A percentile compares a stretch with the other conserved stretches of the same genome.
These are phyloP conservation scores for Mrakia gelida DNA, from an alignment of 768 basidiomycete genomes.

Conservation along the genomic window DNA sequence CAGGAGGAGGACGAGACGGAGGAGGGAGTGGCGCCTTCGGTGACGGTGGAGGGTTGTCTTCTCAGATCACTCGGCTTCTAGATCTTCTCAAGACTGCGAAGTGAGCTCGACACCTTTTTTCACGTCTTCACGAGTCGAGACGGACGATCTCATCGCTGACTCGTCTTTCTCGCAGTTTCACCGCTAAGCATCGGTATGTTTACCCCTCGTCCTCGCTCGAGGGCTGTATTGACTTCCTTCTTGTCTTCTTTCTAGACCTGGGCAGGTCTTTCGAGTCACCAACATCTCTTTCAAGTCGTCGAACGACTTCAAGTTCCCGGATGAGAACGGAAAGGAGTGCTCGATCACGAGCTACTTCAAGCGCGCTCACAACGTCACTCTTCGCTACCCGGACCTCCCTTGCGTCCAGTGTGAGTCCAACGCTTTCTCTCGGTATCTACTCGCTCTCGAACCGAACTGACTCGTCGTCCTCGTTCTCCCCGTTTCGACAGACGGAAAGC, in stretches of 20 bases:
- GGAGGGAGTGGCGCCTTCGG: not conserved
- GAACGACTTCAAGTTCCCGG: not conserved
- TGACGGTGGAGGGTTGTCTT: not conserved
- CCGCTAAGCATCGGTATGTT: too few species aligned
- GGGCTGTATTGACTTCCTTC: too few species aligned
- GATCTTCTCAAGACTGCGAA: slow-evolving; percentile 35
- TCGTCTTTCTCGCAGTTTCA: too few species aligned
- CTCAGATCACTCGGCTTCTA: slow-evolving; percentile 38
- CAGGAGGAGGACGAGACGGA: slow-evolving; percentile 34
- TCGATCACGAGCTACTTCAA: slow-evolving; percentile 19
- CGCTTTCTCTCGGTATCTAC: not conserved
- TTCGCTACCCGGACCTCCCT: slow-evolving; percentile 6
- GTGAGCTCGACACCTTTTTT: not conserved
- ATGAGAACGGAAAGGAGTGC: not conserved
- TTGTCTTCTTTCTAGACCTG: not conserved
- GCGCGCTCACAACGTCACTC: slow-evolving; percentile 17
- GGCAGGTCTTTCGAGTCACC: not conserved
- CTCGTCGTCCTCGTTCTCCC: not conserved
- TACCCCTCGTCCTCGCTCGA: too few species aligned
- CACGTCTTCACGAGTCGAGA: not conserved
- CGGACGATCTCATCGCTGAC: too few species aligned
- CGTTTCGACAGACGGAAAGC: too few species aligned
- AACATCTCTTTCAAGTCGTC: not conserved
- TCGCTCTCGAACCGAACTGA: not conserved
- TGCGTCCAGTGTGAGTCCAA: slow-evolving; percentile 4